Percentiles rank a stretch among this genome's conserved stretches.
phyloP scores from a whole-genome alignment of 345 rosid species.

The Hirschfeldia incana region DNA sequence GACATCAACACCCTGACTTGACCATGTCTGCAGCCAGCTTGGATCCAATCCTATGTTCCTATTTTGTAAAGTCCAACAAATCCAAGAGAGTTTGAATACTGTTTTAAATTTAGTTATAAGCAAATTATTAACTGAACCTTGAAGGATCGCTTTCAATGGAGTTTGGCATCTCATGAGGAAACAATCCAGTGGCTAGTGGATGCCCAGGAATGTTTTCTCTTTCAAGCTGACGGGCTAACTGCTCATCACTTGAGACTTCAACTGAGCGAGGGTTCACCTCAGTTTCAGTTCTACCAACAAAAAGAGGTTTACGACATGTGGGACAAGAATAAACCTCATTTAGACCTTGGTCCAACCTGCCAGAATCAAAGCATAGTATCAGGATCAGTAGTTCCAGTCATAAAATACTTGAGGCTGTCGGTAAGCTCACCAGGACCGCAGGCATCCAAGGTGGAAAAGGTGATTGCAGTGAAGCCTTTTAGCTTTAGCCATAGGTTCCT shows the following conservation, averaged over 20 bases:
- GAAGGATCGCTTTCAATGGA: conserved; percentile 71
- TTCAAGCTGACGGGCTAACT: conserved; percentile 76
- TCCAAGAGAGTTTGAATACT: neutral
- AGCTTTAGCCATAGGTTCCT: conserved; percentile 99
- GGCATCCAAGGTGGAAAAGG: conserved; percentile 94
- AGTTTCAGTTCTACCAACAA: conserved; percentile 63
- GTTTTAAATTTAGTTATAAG: neutral
- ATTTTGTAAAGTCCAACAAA: conserved; percentile 23
- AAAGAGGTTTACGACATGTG: conserved; percentile 96
- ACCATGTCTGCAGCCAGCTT: conserved; percentile 77
- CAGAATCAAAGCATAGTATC: conserved; percentile 41
- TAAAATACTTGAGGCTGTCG: neutral
- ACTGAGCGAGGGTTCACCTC: conserved; percentile 47
- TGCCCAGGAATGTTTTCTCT: conserved; percentile 53
- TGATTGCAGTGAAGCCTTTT: conserved; percentile 90
- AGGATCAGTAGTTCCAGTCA: conserved; percentile 18
- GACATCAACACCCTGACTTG: conserved; percentile 74
- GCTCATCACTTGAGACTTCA: conserved; percentile 72
- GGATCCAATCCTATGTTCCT: conserved; percentile 84
- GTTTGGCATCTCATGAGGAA: conserved; percentile 64
- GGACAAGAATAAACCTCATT: conserved; percentile 93
- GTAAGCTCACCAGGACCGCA: conserved; percentile 85
- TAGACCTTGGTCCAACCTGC: conserved; percentile 98
- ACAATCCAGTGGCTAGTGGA: conserved; percentile 59
- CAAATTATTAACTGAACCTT: conserved; percentile 53